Evolutionary conservation across 495 filamentous ascomycete genomes (phyloP), one percentile per base, ranked within the genome.

Genomic region (Corynascus novoguineensis): DNA sequence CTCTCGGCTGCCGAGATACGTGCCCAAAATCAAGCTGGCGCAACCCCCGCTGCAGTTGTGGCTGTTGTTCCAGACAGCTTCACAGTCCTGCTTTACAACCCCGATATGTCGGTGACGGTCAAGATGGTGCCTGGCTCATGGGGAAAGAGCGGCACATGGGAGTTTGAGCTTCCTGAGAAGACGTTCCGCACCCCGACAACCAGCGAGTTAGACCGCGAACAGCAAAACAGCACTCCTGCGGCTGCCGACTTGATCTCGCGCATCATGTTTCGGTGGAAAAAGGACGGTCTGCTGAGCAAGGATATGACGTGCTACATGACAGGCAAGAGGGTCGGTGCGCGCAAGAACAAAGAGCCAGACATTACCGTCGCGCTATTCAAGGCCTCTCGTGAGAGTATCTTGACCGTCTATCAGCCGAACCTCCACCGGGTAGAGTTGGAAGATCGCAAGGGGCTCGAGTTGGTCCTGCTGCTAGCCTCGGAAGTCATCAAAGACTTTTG

Each of bases 381-480:
- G 56, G 66, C 71, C 21, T 67, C 66, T 8, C 66, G 64, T 14
- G 78, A 82, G 34, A 68, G 60, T 37, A 57, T 59, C 28, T 66
- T 97, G 29, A 95, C 92, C 14, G 74, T 98, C 38, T 96, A 96
- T 72, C 87, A 97, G 72, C 87, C 92, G 17, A 97, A 97, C 66
- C 75, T 97, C 27, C 85, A 86, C 44, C 78, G 93, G 1, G 87
- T 97, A 4, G 92, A 97, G 38, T 84, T 97, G 63, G 92, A 97
- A 68, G 93, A 98, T 70, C 83, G 86, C 55, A 98, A 97, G 70
- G 93, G 93, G 3, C 75, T 97, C 6, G 93, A 98, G 71, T 78
- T 97, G 1, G 88, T 92, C 0, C 68, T 97, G 4, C 66, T 98
- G n/a, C 76, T 98, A 5, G 78, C 85, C 25, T 87, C 90, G 1